Conservation (phyloP, 805 yeast species). For the Saccharomycopsis sp. region DNA sequence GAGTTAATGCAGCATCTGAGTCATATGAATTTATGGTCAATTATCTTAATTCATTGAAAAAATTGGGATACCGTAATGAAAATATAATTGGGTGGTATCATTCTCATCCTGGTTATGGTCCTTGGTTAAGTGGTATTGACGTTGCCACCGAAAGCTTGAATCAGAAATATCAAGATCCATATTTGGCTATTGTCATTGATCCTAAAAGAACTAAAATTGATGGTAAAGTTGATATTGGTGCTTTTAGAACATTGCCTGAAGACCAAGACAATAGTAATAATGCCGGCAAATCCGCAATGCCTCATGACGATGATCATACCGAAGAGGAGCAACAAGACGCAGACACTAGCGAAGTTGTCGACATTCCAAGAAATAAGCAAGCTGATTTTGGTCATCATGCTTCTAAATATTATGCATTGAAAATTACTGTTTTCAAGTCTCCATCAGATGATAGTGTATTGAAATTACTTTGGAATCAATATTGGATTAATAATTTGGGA, state of each 20-base stretch:
- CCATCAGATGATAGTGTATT: constrained; percentile 42
- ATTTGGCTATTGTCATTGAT: constrained; percentile 81
- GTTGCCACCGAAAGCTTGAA: constrained; percentile 82
- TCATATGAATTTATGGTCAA: constrained; percentile 94
- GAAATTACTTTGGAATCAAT: constrained; percentile 36
- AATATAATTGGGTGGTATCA: constrained; percentile 97
- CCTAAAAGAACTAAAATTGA: constrained; percentile 61
- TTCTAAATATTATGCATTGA: constrained; percentile 58
- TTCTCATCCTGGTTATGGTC: constrained; percentile 95
- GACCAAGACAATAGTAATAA: constrained; percentile 22
- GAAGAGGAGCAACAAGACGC: constrained; percentile 5
- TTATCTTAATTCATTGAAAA: constrained; percentile 53
- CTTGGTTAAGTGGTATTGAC: constrained; percentile 92
- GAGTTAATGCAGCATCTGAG: constrained; percentile 91
- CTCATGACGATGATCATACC: neutral
- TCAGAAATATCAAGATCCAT: constrained; percentile 88
- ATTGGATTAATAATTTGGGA: constrained; percentile 38
- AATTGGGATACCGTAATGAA: constrained; percentile 42
- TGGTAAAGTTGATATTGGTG: constrained; percentile 76
- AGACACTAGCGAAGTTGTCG: neutral
- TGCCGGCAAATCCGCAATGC: constrained; percentile 20
- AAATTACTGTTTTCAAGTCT: constrained; percentile 52
- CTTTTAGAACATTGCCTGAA: constrained; percentile 66
- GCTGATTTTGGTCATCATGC: constrained; percentile 69
- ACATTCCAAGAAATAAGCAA: constrained; percentile 43